phyloP scores from a whole-genome alignment of 495 filamentous ascomycete species.

The Talaromyces borbonicus region DNA sequence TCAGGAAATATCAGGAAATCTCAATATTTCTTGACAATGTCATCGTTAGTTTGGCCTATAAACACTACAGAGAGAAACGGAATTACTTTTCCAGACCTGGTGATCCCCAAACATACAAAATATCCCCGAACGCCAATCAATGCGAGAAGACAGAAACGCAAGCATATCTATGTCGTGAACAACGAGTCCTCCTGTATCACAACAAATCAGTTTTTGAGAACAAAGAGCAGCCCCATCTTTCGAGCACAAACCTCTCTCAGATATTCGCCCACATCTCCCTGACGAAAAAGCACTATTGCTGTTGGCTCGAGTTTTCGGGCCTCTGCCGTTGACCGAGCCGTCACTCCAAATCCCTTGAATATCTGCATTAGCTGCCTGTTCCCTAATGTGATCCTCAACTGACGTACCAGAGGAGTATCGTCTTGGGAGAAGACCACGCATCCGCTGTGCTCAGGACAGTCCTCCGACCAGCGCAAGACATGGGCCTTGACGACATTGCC shows the following conservation, averaged over 20 bases:
- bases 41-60: too few species aligned
- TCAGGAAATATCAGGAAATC: too few species aligned
- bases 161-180: conserved; percentile 30
- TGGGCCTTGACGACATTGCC: conserved; percentile 87
- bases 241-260: conserved; percentile 55
- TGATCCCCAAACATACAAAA: conserved; percentile 1
- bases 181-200: conserved; percentile 35
- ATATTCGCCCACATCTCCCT: conserved; percentile 88
- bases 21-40: too few species aligned
- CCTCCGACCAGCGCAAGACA: conserved; percentile 78
- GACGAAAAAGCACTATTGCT: conserved; percentile 71
- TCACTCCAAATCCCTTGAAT: conserved; percentile 66
- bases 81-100: neutral
- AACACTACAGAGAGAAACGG: neutral
- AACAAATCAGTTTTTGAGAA: too few species aligned
- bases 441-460: conserved; percentile 48
- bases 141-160: neutral
- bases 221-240: neutral
- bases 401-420: conserved; percentile 42
- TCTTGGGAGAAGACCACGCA: conserved; percentile 32
- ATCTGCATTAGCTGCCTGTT: neutral
- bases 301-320: conserved; percentile 78
- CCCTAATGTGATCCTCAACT: neutral
- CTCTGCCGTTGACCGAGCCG: conserved; percentile 73
- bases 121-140: conserved; percentile 1